phyloP scores from a whole-genome alignment of 2,329 filamentous ascomycete species.

The Calonectria hawksworthii region DNA sequence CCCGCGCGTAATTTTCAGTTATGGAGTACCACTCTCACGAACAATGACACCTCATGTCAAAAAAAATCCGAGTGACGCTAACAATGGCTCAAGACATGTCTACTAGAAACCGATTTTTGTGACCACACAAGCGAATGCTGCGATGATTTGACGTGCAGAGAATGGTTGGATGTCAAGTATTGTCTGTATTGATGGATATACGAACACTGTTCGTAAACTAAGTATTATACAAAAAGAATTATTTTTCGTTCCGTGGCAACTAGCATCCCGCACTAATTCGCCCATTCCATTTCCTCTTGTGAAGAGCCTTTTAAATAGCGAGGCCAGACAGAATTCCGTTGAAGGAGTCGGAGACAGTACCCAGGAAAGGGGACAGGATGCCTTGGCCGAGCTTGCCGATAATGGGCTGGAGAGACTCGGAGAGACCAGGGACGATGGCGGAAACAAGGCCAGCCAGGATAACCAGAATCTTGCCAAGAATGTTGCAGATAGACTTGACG shows the following conservation, averaged over 20 bases:
- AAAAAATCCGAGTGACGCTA: not conserved
- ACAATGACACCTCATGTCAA: not conserved
- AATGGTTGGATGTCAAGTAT: not conserved
- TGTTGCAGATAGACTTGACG: conserved; percentile 7
- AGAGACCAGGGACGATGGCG: not conserved
- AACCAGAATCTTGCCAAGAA: not conserved
- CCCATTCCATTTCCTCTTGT: not conserved
- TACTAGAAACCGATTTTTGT: not conserved
- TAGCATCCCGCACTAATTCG: not conserved
- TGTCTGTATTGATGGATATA: not conserved
- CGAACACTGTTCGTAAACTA: not conserved
- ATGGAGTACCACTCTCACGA: not conserved
- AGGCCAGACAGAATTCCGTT: not conserved
- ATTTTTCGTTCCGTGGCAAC: not conserved
- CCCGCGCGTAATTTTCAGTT: not conserved
- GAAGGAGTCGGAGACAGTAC: not conserved
- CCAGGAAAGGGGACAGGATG: not conserved
- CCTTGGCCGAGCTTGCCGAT: not conserved
- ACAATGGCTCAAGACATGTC: not conserved
- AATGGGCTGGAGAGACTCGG: not conserved
- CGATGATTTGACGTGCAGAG: not conserved
- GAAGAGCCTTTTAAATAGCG: not conserved
- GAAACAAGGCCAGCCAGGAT: not conserved
- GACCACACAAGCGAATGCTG: not conserved
- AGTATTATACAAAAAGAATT: not conserved